These are phyloP conservation scores for Saccharomyces hybrid DNA, from an alignment of 1,139 yeast genomes.

Conservation along the genomic window DNA sequence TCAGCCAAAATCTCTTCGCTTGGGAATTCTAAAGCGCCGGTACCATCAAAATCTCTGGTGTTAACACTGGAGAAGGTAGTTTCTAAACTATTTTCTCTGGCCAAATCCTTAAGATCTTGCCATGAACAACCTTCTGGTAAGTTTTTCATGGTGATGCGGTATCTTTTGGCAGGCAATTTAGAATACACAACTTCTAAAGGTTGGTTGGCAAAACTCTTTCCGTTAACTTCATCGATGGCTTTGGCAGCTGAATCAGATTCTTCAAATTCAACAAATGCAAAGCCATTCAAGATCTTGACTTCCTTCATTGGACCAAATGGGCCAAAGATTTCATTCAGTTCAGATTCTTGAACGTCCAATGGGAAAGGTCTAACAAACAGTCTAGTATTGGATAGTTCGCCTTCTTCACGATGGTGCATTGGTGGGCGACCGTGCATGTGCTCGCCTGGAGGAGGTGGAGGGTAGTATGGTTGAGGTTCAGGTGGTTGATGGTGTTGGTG, in stretches of 20 bases:
- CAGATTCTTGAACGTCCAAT: slow-evolving; percentile 43
- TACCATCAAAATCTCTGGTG: slow-evolving; percentile 58
- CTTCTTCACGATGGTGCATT: slow-evolving; percentile 20
- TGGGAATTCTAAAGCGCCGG: slow-evolving; percentile 72
- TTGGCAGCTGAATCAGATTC: slow-evolving; percentile 55
- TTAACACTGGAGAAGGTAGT: slow-evolving; percentile 69
- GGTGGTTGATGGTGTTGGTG: slow-evolving; percentile 13
- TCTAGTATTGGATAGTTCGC: slow-evolving; percentile 42
- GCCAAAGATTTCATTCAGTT: slow-evolving; percentile 59
- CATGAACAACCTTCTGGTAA: slow-evolving; percentile 72
- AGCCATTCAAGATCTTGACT: slow-evolving; percentile 65
- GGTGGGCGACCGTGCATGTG: slow-evolving; percentile 8
- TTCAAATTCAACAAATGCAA: slow-evolving; percentile 68
- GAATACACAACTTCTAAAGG: slow-evolving; percentile 63
- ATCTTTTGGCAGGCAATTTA: slow-evolving; percentile 61
- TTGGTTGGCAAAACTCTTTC: slow-evolving; percentile 52
- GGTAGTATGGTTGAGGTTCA: slow-evolving; percentile 14
- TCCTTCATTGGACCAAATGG: slow-evolving; percentile 59
- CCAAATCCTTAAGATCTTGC: slow-evolving; percentile 80
- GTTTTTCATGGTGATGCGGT: slow-evolving; percentile 59
- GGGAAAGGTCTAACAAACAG: slow-evolving; percentile 49
- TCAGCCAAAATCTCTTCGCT: slow-evolving; percentile 65
- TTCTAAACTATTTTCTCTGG: slow-evolving; percentile 58
- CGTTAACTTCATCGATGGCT: slow-evolving; percentile 58
- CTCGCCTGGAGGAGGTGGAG: slow-evolving; percentile 14